Evolutionary conservation across 495 filamentous ascomycete genomes (phyloP).

Genomic region (Penicillium bialowiezense): DNA sequence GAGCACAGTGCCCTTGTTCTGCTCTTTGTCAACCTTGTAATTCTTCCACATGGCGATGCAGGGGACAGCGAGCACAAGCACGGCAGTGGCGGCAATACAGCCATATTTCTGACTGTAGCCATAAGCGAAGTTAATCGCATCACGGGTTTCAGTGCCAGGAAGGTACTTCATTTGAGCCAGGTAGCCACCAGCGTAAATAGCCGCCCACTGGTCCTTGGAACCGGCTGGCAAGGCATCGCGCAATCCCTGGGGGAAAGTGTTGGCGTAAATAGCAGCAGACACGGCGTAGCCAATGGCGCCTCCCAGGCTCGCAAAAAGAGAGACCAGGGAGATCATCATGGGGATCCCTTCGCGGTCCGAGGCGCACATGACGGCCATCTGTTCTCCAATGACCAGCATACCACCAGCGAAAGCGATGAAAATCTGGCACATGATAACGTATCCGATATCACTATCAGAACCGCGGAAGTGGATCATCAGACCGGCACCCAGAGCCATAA

Average conservation of each 20-base stretch:
- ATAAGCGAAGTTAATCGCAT: slow-evolving; percentile 57
- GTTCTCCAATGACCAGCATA: slow-evolving; percentile 38
- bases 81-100: slow-evolving; percentile 44
- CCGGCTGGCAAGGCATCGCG: slow-evolving; percentile 28
- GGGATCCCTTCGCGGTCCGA: slow-evolving; percentile 57
- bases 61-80: slow-evolving; percentile 31
- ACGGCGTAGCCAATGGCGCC: slow-evolving; percentile 62
- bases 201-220: slow-evolving; percentile 38
- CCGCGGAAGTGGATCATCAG: slow-evolving; percentile 71
- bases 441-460: slow-evolving; percentile 54
- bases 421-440: slow-evolving; percentile 75
- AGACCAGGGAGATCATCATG: slow-evolving; percentile 59
- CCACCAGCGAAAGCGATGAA: slow-evolving; percentile 64
- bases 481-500: slow-evolving; percentile 61
- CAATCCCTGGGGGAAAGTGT: slow-evolving; percentile 55
- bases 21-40: slow-evolving; percentile 37
- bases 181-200: slow-evolving; percentile 40
- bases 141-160: slow-evolving; percentile 43
- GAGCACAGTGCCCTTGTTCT: slow-evolving; percentile 38
- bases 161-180: slow-evolving; percentile 49
- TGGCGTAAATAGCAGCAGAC: slow-evolving; percentile 61
- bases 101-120: slow-evolving; percentile 56
- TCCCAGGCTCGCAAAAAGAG: slow-evolving; percentile 62
- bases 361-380: slow-evolving; percentile 66
- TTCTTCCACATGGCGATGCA: slow-evolving; percentile 36